Base-by-base conservation (phyloP, 2,329 filamentous ascomycete species). In the Stagonosporopsis rhizophila region DNA sequence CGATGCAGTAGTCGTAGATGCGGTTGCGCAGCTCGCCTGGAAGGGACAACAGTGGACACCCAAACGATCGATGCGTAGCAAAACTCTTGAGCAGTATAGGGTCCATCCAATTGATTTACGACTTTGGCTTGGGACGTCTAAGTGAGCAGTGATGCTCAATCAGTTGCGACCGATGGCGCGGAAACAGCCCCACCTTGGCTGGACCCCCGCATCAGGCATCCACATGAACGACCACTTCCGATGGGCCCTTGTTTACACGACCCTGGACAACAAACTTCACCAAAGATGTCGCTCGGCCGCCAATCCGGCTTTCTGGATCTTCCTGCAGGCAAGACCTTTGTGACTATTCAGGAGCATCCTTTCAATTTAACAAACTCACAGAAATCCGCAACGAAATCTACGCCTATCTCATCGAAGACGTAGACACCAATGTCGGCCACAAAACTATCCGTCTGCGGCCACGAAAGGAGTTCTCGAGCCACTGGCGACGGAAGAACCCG, bases 331-430 rank as follows among this genome's bases (percentile, higher is more conserved):
- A 45, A 35, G 32, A 28, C 2, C 15, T 19, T 6, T 20, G 15
- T 32, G 8, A 25, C n/a, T 1, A 11, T 14, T 17, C 12, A 15
- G 6, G 17, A 28, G 2, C 2, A 5, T 22, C 3, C 15, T 25
- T 6, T 14, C 12, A 4, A 19, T 28, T 41, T 51, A 14, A 56
- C 28, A 12, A 7, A 12, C 7, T 2, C 14, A 28, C 25, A 56
- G 53, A 56, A 19, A 44, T 56, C 1, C 53, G 53, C 3, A 56
- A 56, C 9, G 35, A 41, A 15, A 56, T 56, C 17, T 51, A 56
- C 15, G 17, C 27, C 8, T n/a, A 37, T 11, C 37, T 56, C 1
- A 56, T 56, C n/a, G 47, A 56, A n/a, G 37, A 46, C 30, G 44
- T 56, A 2, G 46, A 52, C n/a, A 56, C 47, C 23, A 56, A 56